Evolutionary conservation across 2,329 filamentous ascomycete species (phyloP).

Genomic region (Gliomastix tumulicola): DNA sequence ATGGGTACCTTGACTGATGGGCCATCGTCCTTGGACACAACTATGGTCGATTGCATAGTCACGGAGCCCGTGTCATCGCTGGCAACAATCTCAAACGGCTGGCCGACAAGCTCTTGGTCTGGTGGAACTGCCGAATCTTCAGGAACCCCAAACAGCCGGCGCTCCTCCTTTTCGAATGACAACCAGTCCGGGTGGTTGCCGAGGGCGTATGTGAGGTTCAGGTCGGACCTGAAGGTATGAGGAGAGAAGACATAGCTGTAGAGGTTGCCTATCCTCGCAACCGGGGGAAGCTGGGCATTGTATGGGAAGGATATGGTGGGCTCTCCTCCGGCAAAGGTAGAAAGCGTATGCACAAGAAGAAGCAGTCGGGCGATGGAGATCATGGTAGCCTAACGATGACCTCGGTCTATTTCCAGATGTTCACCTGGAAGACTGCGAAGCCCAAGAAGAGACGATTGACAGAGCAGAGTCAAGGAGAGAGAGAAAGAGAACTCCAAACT

Average conservation of each 20-base stretch:
- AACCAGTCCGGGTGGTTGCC: slow-evolving; percentile 66
- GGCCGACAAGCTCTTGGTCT: slow-evolving; percentile 42
- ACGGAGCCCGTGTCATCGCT: slow-evolving; percentile 59
- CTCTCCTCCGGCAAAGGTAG: no score
- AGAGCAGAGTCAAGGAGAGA: no score
- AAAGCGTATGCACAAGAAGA: no score
- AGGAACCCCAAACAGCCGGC: slow-evolving; percentile 68
- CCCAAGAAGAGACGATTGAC: no score
- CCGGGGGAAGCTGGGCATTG: slow-evolving; percentile 77
- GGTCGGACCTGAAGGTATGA: slow-evolving; percentile 65
- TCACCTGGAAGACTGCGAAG: no score
- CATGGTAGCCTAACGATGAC: no score
- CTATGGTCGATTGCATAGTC: slow-evolving; percentile 60
- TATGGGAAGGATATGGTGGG: slow-evolving; percentile 60
- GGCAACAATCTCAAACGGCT: slow-evolving; percentile 61
- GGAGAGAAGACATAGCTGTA: slow-evolving; percentile 68
- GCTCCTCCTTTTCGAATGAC: slow-evolving; percentile 55
- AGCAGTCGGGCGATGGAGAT: no score
- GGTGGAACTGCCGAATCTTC: slow-evolving; percentile 36
- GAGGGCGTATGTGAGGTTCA: slow-evolving; percentile 61
- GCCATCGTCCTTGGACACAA: slow-evolving; percentile 53
- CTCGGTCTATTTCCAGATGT: no score
- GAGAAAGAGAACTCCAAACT: no score
- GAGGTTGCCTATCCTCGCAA: slow-evolving; percentile 59
- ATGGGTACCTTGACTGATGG: slow-evolving; percentile 51